These are phyloP conservation scores for Leishmania gerbilli DNA, from an alignment of 208 protist species.

Conservation along the genomic window DNA sequence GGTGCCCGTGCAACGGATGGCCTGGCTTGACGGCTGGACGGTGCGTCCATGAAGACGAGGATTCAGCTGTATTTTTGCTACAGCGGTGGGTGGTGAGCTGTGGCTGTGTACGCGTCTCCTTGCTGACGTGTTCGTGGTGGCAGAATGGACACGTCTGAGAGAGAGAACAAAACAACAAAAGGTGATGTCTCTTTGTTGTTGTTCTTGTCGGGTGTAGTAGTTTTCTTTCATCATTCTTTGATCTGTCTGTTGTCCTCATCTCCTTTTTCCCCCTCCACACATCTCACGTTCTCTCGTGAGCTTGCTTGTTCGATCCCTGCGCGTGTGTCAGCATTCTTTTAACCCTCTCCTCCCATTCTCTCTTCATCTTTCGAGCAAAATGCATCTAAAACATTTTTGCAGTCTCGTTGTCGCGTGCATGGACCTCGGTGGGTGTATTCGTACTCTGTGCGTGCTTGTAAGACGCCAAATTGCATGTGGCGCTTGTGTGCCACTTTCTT, in stretches of 20 bases:
- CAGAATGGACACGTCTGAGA: neutral
- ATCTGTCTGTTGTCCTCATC: neutral
- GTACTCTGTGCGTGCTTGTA: neutral
- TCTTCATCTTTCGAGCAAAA: neutral
- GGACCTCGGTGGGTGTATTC: neutral
- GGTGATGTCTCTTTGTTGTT: neutral
- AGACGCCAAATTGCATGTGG: neutral
- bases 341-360: neutral
- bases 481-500: neutral
- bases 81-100: neutral
- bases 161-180: neutral
- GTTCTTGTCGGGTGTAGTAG: neutral
- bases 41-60: neutral
- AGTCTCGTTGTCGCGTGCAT: neutral
- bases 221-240: neutral
- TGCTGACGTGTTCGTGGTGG: neutral
- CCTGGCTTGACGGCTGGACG: neutral
- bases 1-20: neutral
- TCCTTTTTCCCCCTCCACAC: neutral
- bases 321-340: neutral
- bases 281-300: too few relatives aligned
- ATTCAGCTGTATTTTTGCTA: neutral
- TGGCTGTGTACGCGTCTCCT: neutral
- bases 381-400: neutral
- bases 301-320: neutral